A percentile compares a stretch with the other conserved stretches of the same genome.
Conservation (phyloP, 202 grass and related monocot genomes). For the Cymbopogon flexuosus region DNA sequence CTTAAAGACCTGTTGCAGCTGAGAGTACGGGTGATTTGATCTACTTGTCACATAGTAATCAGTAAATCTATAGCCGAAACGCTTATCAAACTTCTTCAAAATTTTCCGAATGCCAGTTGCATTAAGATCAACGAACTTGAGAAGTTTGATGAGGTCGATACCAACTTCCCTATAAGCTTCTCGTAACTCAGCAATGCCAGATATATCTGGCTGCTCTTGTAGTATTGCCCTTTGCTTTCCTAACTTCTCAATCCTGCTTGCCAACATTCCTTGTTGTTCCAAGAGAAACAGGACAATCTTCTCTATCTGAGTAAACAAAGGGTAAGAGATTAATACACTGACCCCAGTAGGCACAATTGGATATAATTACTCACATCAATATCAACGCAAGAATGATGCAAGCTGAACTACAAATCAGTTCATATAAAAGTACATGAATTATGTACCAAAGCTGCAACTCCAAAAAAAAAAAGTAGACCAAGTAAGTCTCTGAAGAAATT, state of each 20-base stretch:
- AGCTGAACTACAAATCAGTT: not conserved
- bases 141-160: conserved; percentile 79
- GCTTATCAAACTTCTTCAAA: conserved; percentile 97
- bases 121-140: conserved; percentile 96
- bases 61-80: conserved; percentile 86
- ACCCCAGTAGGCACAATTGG: not conserved
- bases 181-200: conserved; percentile 57
- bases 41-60: conserved; percentile 87
- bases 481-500: not conserved
- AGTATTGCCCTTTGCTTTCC: conserved; percentile 63
- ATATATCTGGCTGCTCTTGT: conserved; percentile 75
- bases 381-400: not conserved
- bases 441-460: not conserved
- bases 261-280: conserved; percentile 81
- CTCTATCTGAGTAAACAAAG: conserved; percentile 58
- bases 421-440: not conserved
- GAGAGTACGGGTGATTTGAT: conserved; percentile 91
- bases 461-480: not conserved
- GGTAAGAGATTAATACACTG: not conserved
- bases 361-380: conserved; percentile 1
- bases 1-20: conserved; percentile 96
- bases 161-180: conserved; percentile 90
- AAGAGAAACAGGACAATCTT: conserved; percentile 92
- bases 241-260: conserved; percentile 83
- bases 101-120: conserved; percentile 93